phyloP scores from a whole-genome alignment of 192 early-diverging fungal species.

The Coemansia sp. region DNA sequence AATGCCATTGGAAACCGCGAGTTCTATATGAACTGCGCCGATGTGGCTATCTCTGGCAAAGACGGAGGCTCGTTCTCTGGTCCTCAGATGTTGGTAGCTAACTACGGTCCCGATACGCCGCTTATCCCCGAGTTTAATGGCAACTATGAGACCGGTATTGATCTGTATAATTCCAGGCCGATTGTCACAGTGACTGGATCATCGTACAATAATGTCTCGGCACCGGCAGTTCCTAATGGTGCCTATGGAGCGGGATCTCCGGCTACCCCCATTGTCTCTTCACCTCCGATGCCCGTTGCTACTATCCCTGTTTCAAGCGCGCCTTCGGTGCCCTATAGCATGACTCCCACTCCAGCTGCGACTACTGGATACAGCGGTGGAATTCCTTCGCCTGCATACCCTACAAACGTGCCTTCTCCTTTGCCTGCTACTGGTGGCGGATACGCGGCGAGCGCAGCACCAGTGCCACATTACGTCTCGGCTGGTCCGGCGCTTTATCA shows the following conservation, averaged over 20 bases:
- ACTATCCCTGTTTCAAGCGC: neutral
- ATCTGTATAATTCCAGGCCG: conserved; percentile 48
- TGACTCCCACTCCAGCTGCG: neutral
- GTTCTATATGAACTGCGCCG: conserved; percentile 69
- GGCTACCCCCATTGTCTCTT: neutral
- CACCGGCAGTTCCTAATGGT: neutral
- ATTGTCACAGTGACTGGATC: conserved; percentile 55
- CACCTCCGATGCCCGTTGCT: neutral
- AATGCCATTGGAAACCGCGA: conserved; percentile 73
- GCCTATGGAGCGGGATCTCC: neutral
- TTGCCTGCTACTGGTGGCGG: neutral
- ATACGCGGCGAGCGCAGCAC: neutral
- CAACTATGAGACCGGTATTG: conserved; percentile 54
- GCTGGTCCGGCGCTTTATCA: conserved; percentile 6
- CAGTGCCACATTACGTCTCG: conserved; percentile 5
- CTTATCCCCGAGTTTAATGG: conserved; percentile 58
- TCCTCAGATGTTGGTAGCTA: conserved; percentile 56
- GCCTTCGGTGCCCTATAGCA: neutral
- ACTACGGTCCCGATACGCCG: conserved; percentile 59
- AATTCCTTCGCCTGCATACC: neutral
- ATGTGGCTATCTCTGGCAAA: conserved; percentile 55
- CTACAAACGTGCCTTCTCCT: neutral
- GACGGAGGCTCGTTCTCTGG: conserved; percentile 27
- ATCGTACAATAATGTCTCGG: conserved; percentile 5
- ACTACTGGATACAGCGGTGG: neutral